Evolutionary conservation across 805 yeast species (phyloP), one percentile per base, ranked within the genome.

Genomic region (Starmerella davenportii): DNA sequence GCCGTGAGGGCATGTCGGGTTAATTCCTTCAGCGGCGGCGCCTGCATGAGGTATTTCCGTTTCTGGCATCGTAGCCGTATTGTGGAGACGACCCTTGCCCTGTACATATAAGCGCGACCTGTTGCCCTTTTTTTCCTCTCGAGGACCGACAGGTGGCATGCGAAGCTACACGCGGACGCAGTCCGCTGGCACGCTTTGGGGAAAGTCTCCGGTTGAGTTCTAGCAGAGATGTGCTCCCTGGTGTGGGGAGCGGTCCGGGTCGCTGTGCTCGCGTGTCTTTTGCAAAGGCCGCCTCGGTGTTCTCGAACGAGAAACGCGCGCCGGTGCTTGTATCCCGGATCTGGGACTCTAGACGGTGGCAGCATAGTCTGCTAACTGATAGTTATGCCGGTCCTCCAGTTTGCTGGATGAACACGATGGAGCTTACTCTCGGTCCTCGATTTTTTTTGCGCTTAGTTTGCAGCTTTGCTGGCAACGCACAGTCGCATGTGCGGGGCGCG

Each of bases 181-280:
- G 21, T 19, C 34, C 42, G 43, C 34, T 29, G 39, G 45, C 31
- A 46, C 41, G 55, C 56, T 52, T 52, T 45, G 54, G 56, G 56
- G 54, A 52, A 52, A 52, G 56, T 52, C 56, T 51, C 56, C 56
- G 56, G 56, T 48, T 49, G 42, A 39, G 41, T 37, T 38, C 17
- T 37, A 38, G 54, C 53, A 48, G 53, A 51, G 37, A 51, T 50
- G 54, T 44, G 38, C 41, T 33, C 32, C 14, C 36, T 21, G n/a
- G 15, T 31, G 30, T n/a, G 35, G 31, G n/a, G 18, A 17, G 25
- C 35, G 15, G 23, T 18, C 25, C 13, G 35, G 35, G 15, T 32
- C 23, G 15, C 25, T 20, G 15, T 9, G n/a, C 23, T 9, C 11
- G 21, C 23, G 7, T 32, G 35, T 32, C 35, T 32, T 21, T 20